phyloP scores from a whole-genome alignment of 345 rosid genomes.

The Noccaea bulbosa region DNA sequence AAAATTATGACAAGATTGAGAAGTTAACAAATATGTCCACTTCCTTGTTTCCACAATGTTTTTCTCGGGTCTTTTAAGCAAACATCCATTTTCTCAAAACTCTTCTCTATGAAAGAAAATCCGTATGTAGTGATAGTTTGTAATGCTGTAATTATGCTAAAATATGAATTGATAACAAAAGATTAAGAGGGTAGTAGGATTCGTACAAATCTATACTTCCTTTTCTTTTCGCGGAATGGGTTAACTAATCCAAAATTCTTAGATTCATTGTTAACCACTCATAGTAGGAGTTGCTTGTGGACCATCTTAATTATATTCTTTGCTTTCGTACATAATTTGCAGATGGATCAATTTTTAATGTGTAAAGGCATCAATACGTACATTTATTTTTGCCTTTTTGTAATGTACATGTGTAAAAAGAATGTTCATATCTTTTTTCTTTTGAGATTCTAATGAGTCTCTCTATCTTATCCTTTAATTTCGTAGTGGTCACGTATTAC shows the following conservation, averaged over 20 bases:
- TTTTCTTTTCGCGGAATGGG: not conserved
- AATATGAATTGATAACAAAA: not conserved
- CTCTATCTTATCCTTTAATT: no score
- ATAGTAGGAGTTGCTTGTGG: conserved; percentile 30
- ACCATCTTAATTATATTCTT: conserved; percentile 11
- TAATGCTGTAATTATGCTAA: not conserved
- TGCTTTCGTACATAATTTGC: not conserved
- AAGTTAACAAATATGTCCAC: not conserved
- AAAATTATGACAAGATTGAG: not conserved
- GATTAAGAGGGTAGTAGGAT: not conserved
- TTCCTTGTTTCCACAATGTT: conserved; percentile 5
- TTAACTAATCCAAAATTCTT: conserved; percentile 16
- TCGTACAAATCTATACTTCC: not conserved
- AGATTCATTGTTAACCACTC: conserved; percentile 28
- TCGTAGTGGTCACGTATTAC: no score
- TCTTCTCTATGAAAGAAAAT: no score
- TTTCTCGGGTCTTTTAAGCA: not conserved
- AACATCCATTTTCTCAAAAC: not conserved
- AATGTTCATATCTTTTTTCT: not conserved
- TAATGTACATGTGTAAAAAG: conserved; percentile 5
- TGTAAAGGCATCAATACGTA: conserved; percentile 3
- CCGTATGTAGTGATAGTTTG: no score
- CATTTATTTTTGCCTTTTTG: conserved; percentile 13
- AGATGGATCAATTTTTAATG: not conserved
- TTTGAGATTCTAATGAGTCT: not conserved